Conservation (phyloP, 805 yeast species). For the Candida sakaeoensis region DNA sequence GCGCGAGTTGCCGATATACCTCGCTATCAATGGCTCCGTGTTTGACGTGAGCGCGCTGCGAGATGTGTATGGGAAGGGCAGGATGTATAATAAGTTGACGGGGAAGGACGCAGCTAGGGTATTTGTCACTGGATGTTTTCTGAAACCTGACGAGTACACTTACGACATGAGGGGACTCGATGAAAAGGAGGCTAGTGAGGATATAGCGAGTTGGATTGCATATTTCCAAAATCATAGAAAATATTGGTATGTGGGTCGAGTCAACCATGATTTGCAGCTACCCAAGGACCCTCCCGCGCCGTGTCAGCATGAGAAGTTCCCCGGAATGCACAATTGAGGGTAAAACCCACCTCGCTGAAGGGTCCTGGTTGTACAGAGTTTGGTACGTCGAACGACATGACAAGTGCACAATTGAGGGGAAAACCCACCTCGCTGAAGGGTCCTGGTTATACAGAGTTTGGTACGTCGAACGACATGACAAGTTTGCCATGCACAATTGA, state of each 20-base stretch:
- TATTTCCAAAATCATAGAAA: constrained; percentile 43
- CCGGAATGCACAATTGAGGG: constrained; percentile 12
- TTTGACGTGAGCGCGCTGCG: constrained; percentile 57
- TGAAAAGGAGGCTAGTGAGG: constrained; percentile 31
- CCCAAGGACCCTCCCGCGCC: constrained; percentile 52
- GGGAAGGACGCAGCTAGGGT: constrained; percentile 71
- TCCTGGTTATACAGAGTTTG: no score
- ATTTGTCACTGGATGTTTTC: constrained; percentile 67
- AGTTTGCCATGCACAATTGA: no score
- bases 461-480: no score
- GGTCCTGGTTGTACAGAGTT: no score
- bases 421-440: no score
- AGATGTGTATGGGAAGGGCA: constrained; percentile 52
- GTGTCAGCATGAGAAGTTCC: constrained; percentile 35
- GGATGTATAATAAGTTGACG: constrained; percentile 49
- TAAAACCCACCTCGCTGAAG: no score
- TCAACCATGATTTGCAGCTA: constrained; percentile 47
- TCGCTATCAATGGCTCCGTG: constrained; percentile 58
- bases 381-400: no score
- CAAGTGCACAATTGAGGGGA: no score
- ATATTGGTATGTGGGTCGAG: constrained; percentile 65
- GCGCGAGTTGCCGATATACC: constrained; percentile 48
- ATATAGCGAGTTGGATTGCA: constrained; percentile 49
- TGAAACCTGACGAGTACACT: constrained; percentile 51
- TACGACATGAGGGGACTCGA: constrained; percentile 64